Conservation (phyloP, 1,139 yeast genomes). For the Citeromyces hawaiiensis region DNA sequence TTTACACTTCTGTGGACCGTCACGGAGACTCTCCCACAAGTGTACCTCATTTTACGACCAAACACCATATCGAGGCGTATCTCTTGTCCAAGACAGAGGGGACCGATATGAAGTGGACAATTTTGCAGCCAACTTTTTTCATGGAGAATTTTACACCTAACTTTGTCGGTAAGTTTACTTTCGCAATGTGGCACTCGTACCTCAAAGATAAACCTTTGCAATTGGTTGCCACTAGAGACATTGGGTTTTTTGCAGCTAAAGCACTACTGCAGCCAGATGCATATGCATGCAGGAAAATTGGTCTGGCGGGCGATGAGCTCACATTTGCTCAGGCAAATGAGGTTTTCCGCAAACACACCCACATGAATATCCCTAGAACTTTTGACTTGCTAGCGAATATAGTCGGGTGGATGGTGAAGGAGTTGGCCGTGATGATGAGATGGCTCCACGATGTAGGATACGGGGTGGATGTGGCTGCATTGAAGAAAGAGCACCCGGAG, state of each 20-base stretch:
- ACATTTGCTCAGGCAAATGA: neutral
- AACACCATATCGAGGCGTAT: neutral
- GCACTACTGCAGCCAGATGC: conserved; percentile 1
- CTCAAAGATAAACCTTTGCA: neutral
- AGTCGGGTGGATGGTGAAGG: neutral
- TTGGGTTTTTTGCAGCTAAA: neutral
- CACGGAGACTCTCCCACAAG: neutral
- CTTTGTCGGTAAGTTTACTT: neutral
- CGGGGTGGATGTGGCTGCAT: neutral
- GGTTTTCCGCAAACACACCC: neutral
- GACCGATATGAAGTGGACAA: neutral
- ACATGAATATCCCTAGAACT: neutral
- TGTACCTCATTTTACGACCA: neutral
- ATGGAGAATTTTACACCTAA: neutral
- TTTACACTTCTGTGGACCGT: conserved; percentile 1
- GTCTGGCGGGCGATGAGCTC: conserved; percentile 1
- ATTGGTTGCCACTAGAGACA: neutral
- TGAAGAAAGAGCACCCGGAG: neutral
- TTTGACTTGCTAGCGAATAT: neutral
- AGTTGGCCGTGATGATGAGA: neutral
- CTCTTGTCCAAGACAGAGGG: neutral
- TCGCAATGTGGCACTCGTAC: neutral
- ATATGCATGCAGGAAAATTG: neutral
- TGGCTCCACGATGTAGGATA: neutral
- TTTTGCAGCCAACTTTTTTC: neutral